phyloP scores from a whole-genome alignment of 2,329 filamentous ascomycete genomes.

The Aspergillus sp. region DNA sequence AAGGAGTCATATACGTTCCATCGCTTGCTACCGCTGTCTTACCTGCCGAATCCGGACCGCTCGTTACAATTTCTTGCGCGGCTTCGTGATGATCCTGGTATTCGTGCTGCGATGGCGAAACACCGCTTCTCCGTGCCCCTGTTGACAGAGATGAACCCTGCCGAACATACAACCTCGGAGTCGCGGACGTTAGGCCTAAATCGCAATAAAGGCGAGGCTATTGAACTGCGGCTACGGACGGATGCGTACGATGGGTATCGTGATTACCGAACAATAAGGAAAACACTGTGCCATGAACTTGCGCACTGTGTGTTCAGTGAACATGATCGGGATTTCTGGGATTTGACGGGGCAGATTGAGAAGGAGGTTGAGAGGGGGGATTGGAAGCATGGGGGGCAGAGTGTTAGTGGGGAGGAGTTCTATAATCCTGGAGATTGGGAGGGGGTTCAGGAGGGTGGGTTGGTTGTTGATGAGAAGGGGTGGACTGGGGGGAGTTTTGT shows the following conservation, averaged over 20 bases:
- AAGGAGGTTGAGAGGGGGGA: slow-evolving; percentile 74
- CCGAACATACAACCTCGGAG: slow-evolving; percentile 74
- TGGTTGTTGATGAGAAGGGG: slow-evolving; percentile 61
- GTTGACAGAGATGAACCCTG: slow-evolving; percentile 92
- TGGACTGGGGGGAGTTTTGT: slow-evolving; percentile 77
- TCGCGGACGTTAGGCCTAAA: slow-evolving; percentile 79
- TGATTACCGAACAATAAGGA: slow-evolving; percentile 84
- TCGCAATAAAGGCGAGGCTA: slow-evolving; percentile 77
- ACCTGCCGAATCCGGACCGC: slow-evolving; percentile 69
- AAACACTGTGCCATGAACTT: slow-evolving; percentile 90
- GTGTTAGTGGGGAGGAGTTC: slow-evolving; percentile 53
- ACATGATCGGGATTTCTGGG: slow-evolving; percentile 86
- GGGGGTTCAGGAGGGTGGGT: slow-evolving; percentile 39
- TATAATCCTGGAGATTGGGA: slow-evolving; percentile 53
- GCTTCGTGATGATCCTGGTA: slow-evolving; percentile 75
- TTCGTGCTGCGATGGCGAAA: slow-evolving; percentile 72
- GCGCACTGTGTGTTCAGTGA: slow-evolving; percentile 82
- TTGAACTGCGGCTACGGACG: slow-evolving; percentile 83
- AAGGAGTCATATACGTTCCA: slow-evolving; percentile 78
- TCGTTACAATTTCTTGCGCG: slow-evolving; percentile 66
- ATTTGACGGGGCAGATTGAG: slow-evolving; percentile 80
- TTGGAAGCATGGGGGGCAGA: slow-evolving; percentile 65
- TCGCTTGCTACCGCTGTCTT: slow-evolving; percentile 64
- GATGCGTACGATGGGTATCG: slow-evolving; percentile 91
- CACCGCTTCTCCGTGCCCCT: slow-evolving; percentile 80